phyloP scores from a whole-genome alignment of 1,139 yeast genomes.

The Yamadazyma atmosphaerica region DNA sequence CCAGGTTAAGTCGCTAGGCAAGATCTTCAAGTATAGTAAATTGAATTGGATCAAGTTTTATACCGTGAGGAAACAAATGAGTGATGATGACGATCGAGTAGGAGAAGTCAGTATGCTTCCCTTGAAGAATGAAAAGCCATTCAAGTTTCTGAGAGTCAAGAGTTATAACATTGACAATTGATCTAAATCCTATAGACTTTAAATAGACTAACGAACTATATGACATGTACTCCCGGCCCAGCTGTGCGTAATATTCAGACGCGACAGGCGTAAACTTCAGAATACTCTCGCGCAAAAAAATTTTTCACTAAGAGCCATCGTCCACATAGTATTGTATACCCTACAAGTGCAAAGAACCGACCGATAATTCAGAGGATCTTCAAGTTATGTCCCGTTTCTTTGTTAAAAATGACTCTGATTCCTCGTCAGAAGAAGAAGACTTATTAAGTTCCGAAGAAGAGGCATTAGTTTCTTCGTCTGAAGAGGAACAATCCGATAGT shows the following conservation, averaged over 20 bases:
- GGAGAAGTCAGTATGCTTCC: conserved; percentile 57
- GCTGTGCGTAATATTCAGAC: conserved; percentile 1
- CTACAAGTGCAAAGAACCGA: background rate
- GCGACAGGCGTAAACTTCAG: conserved; percentile 4
- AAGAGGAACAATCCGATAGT: conserved; percentile 47
- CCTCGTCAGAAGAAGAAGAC: conserved; percentile 78
- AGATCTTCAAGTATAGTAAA: conserved; percentile 57
- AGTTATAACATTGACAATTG: conserved; percentile 31
- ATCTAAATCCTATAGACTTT: background rate
- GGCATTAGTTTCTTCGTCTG: conserved; percentile 53
- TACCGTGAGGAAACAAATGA: conserved; percentile 48
- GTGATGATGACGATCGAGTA: conserved; percentile 39
- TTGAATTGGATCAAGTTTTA: conserved; percentile 66
- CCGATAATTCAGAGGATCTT: background rate
- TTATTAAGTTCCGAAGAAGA: conserved; percentile 71
- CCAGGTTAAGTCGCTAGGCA: conserved; percentile 56
- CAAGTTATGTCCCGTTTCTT: conserved; percentile 71
- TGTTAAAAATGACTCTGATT: conserved; percentile 61
- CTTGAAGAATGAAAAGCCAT: conserved; percentile 71
- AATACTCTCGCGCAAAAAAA: conserved; percentile 5
- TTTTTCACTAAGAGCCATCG: conserved; percentile 11
- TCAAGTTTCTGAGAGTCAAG: conserved; percentile 65
- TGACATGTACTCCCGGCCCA: background rate
- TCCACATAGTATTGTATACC: conserved; percentile 10
- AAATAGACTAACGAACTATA: conserved; percentile 1